Evolutionary conservation across 768 basidiomycete genomes (phyloP).

Genomic region (Mycena vitilis): DNA sequence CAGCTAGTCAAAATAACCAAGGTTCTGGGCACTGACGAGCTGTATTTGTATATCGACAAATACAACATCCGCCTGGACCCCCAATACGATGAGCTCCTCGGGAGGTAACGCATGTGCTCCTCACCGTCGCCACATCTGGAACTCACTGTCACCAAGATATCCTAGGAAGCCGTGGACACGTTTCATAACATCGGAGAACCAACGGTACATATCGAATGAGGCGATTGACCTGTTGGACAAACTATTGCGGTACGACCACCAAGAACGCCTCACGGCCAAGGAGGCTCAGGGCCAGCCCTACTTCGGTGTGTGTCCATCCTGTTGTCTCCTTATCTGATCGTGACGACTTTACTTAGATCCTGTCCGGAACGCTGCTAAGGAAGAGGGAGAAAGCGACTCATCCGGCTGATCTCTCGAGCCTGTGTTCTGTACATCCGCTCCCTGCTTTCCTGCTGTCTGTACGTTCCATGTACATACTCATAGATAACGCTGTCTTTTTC

Average conservation of each 20-base stretch:
- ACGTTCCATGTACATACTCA: conserved; percentile 50
- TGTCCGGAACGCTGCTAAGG: conserved; percentile 65
- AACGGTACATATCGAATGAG: conserved; percentile 96
- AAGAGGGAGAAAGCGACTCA: conserved; percentile 75
- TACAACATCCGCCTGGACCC: conserved; percentile 96
- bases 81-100: conserved; percentile 95
- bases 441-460: conserved; percentile 42
- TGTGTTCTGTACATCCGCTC: conserved; percentile 39
- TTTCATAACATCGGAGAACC: conserved; percentile 96
- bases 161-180: conserved; percentile 95
- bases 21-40: conserved; percentile 95
- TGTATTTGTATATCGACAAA: conserved; percentile 92
- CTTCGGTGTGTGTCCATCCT: conserved; percentile 69
- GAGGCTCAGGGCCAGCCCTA: conserved; percentile 95
- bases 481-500: conserved; percentile 37
- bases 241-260: conserved; percentile 95
- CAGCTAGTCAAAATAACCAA: conserved; percentile 98
- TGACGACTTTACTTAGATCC: conserved; percentile 64
- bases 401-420: conserved; percentile 50
- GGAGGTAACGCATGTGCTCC: conserved; percentile 61
- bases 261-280: conserved; percentile 93
- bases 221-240: conserved; percentile 97
- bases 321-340: conserved; percentile 28
- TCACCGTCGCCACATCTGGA: conserved; percentile 20
- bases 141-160: conserved; percentile 63